These are phyloP conservation scores for Gryganskiella cystojenkinii DNA, from an alignment of 192 early-diverging fungal genomes.

Conservation along the genomic window DNA sequence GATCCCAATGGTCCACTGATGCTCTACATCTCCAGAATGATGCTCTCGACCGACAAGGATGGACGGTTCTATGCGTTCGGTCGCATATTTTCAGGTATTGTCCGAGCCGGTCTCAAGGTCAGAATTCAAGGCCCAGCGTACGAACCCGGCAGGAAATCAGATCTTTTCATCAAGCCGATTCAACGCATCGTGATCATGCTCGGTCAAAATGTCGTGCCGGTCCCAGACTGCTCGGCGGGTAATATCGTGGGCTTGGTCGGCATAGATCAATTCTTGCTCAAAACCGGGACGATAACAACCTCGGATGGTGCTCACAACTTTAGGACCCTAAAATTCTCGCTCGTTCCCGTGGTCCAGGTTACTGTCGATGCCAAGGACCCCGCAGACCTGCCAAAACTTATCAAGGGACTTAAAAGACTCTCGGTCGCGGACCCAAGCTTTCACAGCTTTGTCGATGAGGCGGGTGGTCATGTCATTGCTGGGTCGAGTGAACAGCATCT, in stretches of 20 bases:
- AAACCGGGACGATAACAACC: conserved; percentile 98
- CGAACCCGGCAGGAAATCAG: conserved; percentile 87
- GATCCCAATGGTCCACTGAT: conserved; percentile 96
- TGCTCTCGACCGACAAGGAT: conserved; percentile 98
- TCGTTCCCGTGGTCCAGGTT: conserved; percentile 96
- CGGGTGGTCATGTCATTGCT: conserved; percentile 98
- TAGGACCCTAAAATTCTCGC: conserved; percentile 99
- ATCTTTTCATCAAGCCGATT: conserved; percentile 94
- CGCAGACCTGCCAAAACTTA: conserved; percentile 98
- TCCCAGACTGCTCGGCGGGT: conserved; percentile 98
- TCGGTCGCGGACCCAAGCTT: conserved; percentile 99
- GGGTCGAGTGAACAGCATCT: conserved; percentile 99
- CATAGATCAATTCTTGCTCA: conserved; percentile 99
- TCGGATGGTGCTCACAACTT: conserved; percentile 95
- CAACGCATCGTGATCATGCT: conserved; percentile 99
- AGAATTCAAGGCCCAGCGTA: conserved; percentile 98
- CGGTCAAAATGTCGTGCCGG: conserved; percentile 96
- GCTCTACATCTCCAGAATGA: conserved; percentile 99
- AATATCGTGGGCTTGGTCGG: conserved; percentile 99
- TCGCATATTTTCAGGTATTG: conserved; percentile 99
- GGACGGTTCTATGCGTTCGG: conserved; percentile 99
- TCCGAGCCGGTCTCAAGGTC: conserved; percentile 96
- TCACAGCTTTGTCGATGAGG: conserved; percentile 84
- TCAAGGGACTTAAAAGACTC: conserved; percentile 99
- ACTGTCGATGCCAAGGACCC: conserved; percentile 98